Conservation (phyloP, 2,329 filamentous ascomycete genomes). For the Sclerotinia trifoliorum region DNA sequence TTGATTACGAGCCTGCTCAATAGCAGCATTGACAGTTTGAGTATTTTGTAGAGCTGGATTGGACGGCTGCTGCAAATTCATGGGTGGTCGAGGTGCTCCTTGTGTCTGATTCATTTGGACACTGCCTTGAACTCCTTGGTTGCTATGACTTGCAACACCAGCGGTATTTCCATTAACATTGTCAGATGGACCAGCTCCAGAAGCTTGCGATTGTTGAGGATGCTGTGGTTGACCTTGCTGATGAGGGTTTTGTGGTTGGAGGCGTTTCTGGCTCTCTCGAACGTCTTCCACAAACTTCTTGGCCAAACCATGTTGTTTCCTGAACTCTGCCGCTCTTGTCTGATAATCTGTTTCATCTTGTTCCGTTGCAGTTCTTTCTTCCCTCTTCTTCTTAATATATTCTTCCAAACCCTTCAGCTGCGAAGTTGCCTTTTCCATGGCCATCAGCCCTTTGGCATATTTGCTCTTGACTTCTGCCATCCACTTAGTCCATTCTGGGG, state of each 20-base stretch:
- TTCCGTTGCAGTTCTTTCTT: constrained; percentile 46
- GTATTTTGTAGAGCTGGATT: constrained; percentile 38
- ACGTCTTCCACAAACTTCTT: constrained; percentile 50
- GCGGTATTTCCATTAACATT: not conserved
- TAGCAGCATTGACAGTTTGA: constrained; percentile 40
- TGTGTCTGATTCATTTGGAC: constrained; percentile 27
- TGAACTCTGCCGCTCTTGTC: constrained; percentile 46
- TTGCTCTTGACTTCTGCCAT: constrained; percentile 48
- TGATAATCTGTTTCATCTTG: constrained; percentile 50
- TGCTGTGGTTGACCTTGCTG: constrained; percentile 10
- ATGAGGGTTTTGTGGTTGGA: constrained; percentile 21
- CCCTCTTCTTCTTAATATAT: constrained; percentile 45
- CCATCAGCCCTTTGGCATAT: constrained; percentile 50
- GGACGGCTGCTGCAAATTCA: constrained; percentile 35
- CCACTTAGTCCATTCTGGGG: constrained; percentile 49
- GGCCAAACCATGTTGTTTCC: constrained; percentile 49
- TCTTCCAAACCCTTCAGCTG: constrained; percentile 47
- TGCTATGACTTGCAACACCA: not conserved
- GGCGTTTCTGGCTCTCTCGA: constrained; percentile 42
- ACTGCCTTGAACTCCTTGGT: constrained; percentile 25
- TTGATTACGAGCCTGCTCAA: constrained; percentile 40
- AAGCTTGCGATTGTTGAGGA: constrained; percentile 24
- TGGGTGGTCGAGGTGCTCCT: constrained; percentile 34
- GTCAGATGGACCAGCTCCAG: constrained; percentile 20
- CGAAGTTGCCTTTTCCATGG: constrained; percentile 50